Evolutionary conservation across 2,329 filamentous ascomycete species (phyloP).

Genomic region (Pseudogymnoascus sp.): DNA sequence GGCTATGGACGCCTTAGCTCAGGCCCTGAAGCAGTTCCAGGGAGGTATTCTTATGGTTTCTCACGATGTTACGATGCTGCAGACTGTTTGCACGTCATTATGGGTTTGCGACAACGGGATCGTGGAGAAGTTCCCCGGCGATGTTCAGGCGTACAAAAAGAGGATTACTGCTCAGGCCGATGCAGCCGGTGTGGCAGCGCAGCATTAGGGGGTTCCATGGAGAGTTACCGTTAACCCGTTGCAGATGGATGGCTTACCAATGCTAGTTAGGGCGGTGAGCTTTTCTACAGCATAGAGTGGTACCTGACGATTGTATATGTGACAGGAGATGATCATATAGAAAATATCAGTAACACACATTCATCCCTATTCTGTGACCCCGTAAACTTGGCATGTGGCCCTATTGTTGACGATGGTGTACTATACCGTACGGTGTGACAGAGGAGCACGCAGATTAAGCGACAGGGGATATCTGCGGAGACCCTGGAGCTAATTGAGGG

Average conservation of each 20-base stretch:
- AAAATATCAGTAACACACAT: slow-evolving; percentile 7
- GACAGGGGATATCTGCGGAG: slow-evolving; percentile 4
- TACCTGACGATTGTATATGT: neutral
- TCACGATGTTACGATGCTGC: slow-evolving; percentile 97
- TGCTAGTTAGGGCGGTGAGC: neutral
- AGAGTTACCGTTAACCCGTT: neutral
- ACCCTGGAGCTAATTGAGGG: neutral
- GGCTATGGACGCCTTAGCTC: slow-evolving; percentile 90
- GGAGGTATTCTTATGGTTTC: slow-evolving; percentile 97
- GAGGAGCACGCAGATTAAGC: neutral
- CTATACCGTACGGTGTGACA: neutral
- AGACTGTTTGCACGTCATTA: slow-evolving; percentile 86
- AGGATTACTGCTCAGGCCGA: slow-evolving; percentile 85
- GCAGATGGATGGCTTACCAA: neutral
- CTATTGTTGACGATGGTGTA: neutral
- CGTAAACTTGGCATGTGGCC: neutral
- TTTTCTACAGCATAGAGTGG: neutral
- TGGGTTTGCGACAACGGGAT: slow-evolving; percentile 96
- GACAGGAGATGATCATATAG: neutral
- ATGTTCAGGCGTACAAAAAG: slow-evolving; percentile 97
- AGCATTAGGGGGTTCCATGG: slow-evolving; percentile 36
- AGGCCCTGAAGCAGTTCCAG: slow-evolving; percentile 77
- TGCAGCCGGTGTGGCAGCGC: slow-evolving; percentile 73
- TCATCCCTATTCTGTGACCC: neutral
- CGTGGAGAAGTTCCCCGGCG: slow-evolving; percentile 91